These are phyloP conservation scores for Juglanconis sp. DNA, from an alignment of 2,329 filamentous ascomycete genomes.

Conservation along the genomic window DNA sequence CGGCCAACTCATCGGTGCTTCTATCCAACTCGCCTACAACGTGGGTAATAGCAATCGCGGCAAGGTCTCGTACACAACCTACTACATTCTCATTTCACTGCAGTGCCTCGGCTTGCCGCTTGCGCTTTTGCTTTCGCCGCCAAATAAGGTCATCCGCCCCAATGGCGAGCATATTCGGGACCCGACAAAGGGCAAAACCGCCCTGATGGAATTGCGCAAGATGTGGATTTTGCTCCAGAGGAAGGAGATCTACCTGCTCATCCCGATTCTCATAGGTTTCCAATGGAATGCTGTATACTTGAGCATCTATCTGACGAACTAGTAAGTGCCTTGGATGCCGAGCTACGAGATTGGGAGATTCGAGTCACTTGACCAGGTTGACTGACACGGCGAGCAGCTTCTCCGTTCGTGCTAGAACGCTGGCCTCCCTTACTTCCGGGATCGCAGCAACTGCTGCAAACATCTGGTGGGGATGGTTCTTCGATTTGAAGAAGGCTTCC, in stretches of 20 bases:
- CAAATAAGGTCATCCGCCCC: constrained; percentile 40
- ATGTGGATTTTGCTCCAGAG: constrained; percentile 37
- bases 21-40: constrained; percentile 49
- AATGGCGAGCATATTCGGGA: constrained; percentile 31
- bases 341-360: not conserved
- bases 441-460: constrained; percentile 43
- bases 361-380: not conserved
- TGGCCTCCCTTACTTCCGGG: constrained; percentile 43
- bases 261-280: constrained; percentile 47
- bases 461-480: constrained; percentile 48
- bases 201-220: constrained; percentile 35
- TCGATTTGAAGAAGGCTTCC: constrained; percentile 39
- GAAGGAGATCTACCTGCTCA: constrained; percentile 44
- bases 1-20: constrained; percentile 49
- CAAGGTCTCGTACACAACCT: constrained; percentile 42
- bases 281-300: constrained; percentile 50
- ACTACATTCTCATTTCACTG: constrained; percentile 38
- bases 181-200: constrained; percentile 34
- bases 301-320: constrained; percentile 50
- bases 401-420: constrained; percentile 44
- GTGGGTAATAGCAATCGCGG: constrained; percentile 38
- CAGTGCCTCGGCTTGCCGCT: constrained; percentile 45
- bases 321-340: constrained; percentile 20
- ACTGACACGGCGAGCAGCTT: constrained; percentile 28
- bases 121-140: constrained; percentile 41